Base-by-base conservation (phyloP, 345 rosid genomes). In the Trapa incisa region DNA sequence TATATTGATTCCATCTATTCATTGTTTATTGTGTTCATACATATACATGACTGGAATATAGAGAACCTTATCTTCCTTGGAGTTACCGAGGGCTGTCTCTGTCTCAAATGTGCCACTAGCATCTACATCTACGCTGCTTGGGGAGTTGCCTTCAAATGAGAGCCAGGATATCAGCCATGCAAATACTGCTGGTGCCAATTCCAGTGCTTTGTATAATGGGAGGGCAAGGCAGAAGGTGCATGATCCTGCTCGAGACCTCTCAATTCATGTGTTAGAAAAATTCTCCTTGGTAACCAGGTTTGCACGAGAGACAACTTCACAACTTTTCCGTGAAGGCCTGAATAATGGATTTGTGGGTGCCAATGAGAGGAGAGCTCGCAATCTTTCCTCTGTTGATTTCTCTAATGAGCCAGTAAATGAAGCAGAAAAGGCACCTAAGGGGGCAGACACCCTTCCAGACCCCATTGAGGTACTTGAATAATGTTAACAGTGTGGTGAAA, bases 221-320 rank as follows among this genome's bases (percentile, higher is more conserved):
- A 84, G 89, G 76, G 79, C 70, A 4, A 85, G 81, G 80, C 88
- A 80, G 10, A 89, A 83, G 80, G 72, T 68, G 79, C 81, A 85
- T 37, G 99, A 89, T 87, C 96, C 97, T 72, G 80, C 92, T 79
- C 86, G 90, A 60, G 99, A 94, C 75, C 84, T 91, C 66, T 86
- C 97, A 65, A 89, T 91, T 72, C 90, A 89, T 37, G 89, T 91
- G 63, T 68, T 94, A 76, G 99, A 89, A 80, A 94, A 89, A 75
- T 94, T 91, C 72, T 94, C 99, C 71, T 87, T 84, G 62, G 97
- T 94, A 69, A 89, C 99, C 35, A 91, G 85, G 81, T 91, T 91
- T 85, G 96, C 96, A 38, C 81, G 97, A 52, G 97, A 94, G 35
- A 89, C 97, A 65, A 91, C 97, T 71, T 82, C 96, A 36, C 99